Evolutionary conservation across 306 rosid genomes (phyloP).

Genomic region (Casuarina equisetifolia): DNA sequence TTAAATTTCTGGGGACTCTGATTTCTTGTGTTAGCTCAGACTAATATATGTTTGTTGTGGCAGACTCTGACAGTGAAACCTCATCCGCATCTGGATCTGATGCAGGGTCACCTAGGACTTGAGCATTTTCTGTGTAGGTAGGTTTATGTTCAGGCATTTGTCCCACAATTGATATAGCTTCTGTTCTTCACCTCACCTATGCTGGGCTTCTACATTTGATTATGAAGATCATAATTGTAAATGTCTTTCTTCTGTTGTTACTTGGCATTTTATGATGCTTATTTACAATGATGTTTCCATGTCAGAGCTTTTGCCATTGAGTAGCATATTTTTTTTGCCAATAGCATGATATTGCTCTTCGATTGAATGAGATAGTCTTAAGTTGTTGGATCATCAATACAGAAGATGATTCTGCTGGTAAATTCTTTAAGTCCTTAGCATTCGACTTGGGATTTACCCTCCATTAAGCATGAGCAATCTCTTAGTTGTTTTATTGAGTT

Average conservation of each 20-base stretch:
- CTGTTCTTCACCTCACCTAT: neutral
- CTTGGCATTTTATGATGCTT: neutral
- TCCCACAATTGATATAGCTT: neutral
- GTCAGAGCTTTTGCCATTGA: neutral
- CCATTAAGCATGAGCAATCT: too few species aligned
- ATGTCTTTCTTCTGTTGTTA: neutral
- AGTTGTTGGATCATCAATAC: neutral
- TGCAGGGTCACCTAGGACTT: slow-evolving; percentile 66
- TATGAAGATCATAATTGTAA: too few species aligned
- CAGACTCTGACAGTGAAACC: slow-evolving; percentile 94
- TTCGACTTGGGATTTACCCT: too few species aligned
- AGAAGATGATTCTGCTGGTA: neutral
- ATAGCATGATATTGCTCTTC: neutral
- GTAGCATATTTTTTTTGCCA: neutral
- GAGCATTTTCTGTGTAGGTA: slow-evolving; percentile 53
- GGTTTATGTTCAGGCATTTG: slow-evolving; percentile 7
- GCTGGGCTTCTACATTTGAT: neutral
- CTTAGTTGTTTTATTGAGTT: too few species aligned
- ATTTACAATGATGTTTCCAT: neutral
- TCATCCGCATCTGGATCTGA: slow-evolving; percentile 95
- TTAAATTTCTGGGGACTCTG: neutral
- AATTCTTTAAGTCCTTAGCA: too few species aligned
- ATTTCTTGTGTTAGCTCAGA: slow-evolving; percentile 16
- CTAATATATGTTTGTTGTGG: slow-evolving; percentile 34
- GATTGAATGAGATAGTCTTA: neutral